A percentile compares a stretch with the other conserved stretches of the same genome.
Evolutionary conservation across 495 filamentous ascomycete species (phyloP).

Genomic region (Amniculicola lignicola): DNA sequence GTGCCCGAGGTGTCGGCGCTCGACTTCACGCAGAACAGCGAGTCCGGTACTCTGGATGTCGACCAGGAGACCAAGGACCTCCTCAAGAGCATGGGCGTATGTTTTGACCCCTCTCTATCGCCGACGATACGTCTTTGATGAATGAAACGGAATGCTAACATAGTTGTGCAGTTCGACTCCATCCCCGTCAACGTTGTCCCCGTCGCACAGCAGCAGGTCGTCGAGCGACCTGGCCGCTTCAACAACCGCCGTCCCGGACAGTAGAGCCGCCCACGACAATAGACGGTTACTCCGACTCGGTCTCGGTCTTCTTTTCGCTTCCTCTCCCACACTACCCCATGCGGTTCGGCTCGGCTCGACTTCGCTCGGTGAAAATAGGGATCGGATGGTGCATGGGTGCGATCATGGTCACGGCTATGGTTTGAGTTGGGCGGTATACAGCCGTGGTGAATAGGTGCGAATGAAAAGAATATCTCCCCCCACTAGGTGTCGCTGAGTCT

Average conservation of each 20-base stretch:
- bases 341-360: too few relatives aligned
- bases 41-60: slow-evolving; percentile 89
- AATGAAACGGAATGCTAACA: slow-evolving; percentile 1
- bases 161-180: slow-evolving; percentile 73
- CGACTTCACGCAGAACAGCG: slow-evolving; percentile 88
- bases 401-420: slow-evolving; percentile 4
- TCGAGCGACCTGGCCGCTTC: slow-evolving; percentile 72
- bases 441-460: slow-evolving; percentile 17
- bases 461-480: slow-evolving; percentile 46
- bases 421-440: background rate
- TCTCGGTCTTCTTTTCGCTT: too few relatives aligned
- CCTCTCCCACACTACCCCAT: too few relatives aligned
- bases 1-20: slow-evolving; percentile 97
- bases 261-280: too few relatives aligned
- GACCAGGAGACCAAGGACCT: slow-evolving; percentile 97
- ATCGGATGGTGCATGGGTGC: slow-evolving; percentile 14
- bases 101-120: slow-evolving; percentile 42
- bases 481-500: slow-evolving; percentile 89
- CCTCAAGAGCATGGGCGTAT: slow-evolving; percentile 94
- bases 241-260: slow-evolving; percentile 51
- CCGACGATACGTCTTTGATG: too few relatives aligned
- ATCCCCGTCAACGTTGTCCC: slow-evolving; percentile 92
- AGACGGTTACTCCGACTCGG: too few relatives aligned
- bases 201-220: slow-evolving; percentile 80
- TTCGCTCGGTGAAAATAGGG: too few relatives aligned